Evolutionary conservation across 2,329 filamentous ascomycete genomes (phyloP).

Genomic region (Fusarium sp.): DNA sequence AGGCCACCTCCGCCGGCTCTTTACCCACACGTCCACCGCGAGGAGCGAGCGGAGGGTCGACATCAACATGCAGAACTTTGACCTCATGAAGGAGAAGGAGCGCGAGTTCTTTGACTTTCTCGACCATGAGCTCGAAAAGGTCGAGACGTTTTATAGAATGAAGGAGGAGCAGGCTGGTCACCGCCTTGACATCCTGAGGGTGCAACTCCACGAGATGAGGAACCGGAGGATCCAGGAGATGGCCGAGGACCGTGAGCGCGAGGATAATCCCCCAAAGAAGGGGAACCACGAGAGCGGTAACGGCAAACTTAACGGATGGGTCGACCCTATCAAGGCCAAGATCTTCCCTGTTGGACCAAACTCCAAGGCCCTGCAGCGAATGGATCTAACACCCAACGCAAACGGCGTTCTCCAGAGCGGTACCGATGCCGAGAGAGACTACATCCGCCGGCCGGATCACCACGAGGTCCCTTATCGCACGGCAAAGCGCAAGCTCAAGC

Average conservation of each 20-base stretch:
- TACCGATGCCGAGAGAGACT: slow-evolving; percentile 58
- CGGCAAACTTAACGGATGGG: slow-evolving; percentile 54
- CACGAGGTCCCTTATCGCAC: slow-evolving; percentile 82
- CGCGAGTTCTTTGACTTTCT: slow-evolving; percentile 90
- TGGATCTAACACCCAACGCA: slow-evolving; percentile 64
- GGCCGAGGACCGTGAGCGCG: slow-evolving; percentile 53
- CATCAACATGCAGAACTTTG: slow-evolving; percentile 58
- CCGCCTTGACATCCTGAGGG: slow-evolving; percentile 76
- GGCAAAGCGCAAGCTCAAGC: slow-evolving; percentile 91
- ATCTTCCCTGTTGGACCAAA: slow-evolving; percentile 70
- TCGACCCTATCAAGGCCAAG: slow-evolving; percentile 65
- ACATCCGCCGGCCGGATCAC: slow-evolving; percentile 59
- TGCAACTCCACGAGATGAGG: slow-evolving; percentile 93
- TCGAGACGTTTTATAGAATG: slow-evolving; percentile 87
- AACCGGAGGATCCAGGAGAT: slow-evolving; percentile 83
- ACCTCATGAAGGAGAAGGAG: slow-evolving; percentile 78
- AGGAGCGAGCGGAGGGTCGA: slow-evolving; percentile 51
- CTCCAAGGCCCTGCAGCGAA: slow-evolving; percentile 67
- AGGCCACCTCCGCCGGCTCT: slow-evolving; percentile 50
- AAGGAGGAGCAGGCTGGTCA: slow-evolving; percentile 89
- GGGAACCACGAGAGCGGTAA: slow-evolving; percentile 34
- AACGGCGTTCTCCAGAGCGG: slow-evolving; percentile 45
- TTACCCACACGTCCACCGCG: slow-evolving; percentile 47
- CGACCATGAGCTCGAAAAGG: slow-evolving; percentile 87
- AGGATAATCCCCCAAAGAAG: slow-evolving; percentile 42